A percentile compares a stretch with the other conserved stretches of the same genome.
phyloP scores from a whole-genome alignment of 371 early-diverging fungal species.

The Neoconidiobolus thromboides region DNA sequence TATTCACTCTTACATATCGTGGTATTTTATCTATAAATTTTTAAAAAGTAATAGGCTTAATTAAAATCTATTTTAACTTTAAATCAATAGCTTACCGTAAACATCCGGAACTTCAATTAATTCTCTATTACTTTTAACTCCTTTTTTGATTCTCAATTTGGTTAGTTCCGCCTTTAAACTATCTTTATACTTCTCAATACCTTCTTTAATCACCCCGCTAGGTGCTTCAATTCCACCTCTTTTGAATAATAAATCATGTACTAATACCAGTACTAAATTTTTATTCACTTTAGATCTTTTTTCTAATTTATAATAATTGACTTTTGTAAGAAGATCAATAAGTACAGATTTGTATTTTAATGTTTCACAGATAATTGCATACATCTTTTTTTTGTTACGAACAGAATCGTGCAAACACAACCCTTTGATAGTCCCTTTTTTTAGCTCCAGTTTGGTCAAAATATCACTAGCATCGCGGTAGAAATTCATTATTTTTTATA shows the following conservation, averaged over 20 bases:
- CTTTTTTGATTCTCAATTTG: constrained; percentile 43
- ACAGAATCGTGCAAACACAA: neutral
- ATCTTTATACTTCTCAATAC: constrained; percentile 15
- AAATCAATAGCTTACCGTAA: neutral
- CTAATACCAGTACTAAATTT: constrained; percentile 34
- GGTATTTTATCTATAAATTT: constrained; percentile 28
- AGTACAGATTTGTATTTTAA: neutral
- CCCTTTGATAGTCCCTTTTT: constrained; percentile 1
- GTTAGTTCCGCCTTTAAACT: constrained; percentile 54
- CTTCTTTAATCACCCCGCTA: neutral
- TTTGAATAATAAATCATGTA: constrained; percentile 69
- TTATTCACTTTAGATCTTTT: constrained; percentile 12
- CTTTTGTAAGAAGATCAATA: neutral
- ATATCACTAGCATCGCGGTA: constrained; percentile 1
- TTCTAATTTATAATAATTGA: constrained; percentile 19
- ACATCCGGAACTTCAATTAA: constrained; percentile 33
- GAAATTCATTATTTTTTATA: neutral
- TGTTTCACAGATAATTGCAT: constrained; percentile 2
- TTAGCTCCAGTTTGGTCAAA: neutral
- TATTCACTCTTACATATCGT: constrained; percentile 56
- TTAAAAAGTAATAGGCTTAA: neutral
- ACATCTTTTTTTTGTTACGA: constrained; percentile 1
- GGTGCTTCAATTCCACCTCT: constrained; percentile 46
- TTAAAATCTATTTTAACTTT: neutral
- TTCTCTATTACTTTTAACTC: constrained; percentile 39